Percentiles rank a stretch among this genome's conserved stretches.
These are phyloP conservation scores for Reutealis trisperma DNA, from an alignment of 345 rosid genomes.

Conservation along the genomic window DNA sequence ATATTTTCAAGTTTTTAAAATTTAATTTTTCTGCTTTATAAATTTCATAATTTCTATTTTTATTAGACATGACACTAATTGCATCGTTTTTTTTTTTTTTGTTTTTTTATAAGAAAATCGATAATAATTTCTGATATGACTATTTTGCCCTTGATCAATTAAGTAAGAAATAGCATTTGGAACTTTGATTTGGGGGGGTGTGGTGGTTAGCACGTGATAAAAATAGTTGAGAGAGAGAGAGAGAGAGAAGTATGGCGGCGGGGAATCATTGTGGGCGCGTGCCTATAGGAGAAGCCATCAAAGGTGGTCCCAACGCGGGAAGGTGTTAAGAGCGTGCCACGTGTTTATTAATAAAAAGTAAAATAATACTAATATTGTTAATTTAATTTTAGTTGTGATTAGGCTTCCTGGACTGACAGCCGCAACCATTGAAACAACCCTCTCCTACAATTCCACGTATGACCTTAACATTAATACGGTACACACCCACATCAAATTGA, in stretches of 20 bases:
- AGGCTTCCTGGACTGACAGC: slow-evolving; percentile 34
- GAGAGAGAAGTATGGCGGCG: slow-evolving; percentile 42
- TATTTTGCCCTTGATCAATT: background rate
- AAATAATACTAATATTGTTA: background rate
- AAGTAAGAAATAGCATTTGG: no score
- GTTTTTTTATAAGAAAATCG: no score
- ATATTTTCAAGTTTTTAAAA: no score
- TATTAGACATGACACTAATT: no score
- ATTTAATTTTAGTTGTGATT: background rate
- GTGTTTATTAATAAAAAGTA: background rate
- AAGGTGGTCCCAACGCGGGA: slow-evolving; percentile 34
- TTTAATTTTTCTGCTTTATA: no score
- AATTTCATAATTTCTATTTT: no score
- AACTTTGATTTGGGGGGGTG: no score
- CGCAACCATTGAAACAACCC: slow-evolving; percentile 50
- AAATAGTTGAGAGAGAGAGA: background rate
- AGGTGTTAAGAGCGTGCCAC: slow-evolving; percentile 32
- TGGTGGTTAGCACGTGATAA: slow-evolving; percentile 29
- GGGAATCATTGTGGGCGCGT: slow-evolving; percentile 51
- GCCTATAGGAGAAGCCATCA: slow-evolving; percentile 36
- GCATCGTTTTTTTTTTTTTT: no score
- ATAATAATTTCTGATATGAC: background rate
- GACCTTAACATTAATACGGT: background rate
- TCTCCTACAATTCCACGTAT: slow-evolving; percentile 1
- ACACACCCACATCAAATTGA: background rate